These are phyloP conservation scores for Hypericum androsaemum DNA, from an alignment of 345 rosid species.

Conservation along the genomic window DNA sequence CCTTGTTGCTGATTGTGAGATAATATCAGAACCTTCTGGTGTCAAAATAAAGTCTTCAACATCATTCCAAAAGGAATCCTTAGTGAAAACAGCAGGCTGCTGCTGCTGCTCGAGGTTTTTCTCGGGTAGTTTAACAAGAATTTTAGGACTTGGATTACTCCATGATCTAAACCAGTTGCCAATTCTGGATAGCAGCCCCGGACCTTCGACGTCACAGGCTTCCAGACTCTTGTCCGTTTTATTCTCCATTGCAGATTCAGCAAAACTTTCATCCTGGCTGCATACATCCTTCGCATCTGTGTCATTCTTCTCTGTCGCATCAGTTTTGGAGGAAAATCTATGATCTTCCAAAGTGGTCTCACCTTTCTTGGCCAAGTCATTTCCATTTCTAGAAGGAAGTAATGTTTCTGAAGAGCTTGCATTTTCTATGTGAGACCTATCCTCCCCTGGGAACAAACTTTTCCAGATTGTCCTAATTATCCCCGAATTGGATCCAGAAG, in stretches of 20 bases:
- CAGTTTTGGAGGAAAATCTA: not conserved
- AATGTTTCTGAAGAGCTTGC: constrained; percentile 9
- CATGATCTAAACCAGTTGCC: constrained; percentile 26
- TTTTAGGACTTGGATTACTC: constrained; percentile 18
- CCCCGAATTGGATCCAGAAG: constrained; percentile 25
- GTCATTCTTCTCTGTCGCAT: constrained; percentile 15
- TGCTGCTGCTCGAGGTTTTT: constrained; percentile 17
- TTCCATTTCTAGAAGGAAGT: constrained; percentile 18
- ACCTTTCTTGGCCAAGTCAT: constrained; percentile 14
- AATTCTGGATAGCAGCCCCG: constrained; percentile 28
- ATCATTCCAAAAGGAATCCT: constrained; percentile 46
- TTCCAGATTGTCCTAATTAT: constrained; percentile 35
- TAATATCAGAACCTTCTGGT: constrained; percentile 35
- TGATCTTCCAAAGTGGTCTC: constrained; percentile 12
- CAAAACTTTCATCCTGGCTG: constrained; percentile 6
- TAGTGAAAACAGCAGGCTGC: constrained; percentile 30
- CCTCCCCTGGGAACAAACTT: constrained; percentile 31
- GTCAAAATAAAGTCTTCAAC: constrained; percentile 49
- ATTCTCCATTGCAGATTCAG: constrained; percentile 18
- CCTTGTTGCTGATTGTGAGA: constrained; percentile 62
- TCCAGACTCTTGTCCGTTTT: constrained; percentile 13
- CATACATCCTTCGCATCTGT: constrained; percentile 17
- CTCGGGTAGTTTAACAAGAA: constrained; percentile 19
- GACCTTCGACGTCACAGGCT: constrained; percentile 13
- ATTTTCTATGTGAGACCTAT: constrained; percentile 15